A percentile compares a stretch with the other conserved stretches of the same genome.
Conservation (phyloP, 1,284 basidiomycete genomes). For the Heterobasidion annosum region DNA sequence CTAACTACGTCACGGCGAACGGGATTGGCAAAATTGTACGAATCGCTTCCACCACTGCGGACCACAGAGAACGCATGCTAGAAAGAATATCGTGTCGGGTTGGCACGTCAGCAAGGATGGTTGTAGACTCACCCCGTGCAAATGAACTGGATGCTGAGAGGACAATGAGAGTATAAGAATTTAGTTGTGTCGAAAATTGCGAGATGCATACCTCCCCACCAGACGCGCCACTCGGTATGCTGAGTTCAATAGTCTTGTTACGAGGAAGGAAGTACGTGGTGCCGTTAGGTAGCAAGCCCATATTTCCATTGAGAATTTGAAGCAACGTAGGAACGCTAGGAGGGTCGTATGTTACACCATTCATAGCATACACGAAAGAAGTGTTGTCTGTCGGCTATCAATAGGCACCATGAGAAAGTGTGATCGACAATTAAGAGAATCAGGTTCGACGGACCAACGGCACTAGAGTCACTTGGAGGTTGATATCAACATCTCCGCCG, state of each 20-base stretch:
- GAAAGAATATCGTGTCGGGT: not conserved
- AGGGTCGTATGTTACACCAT: conserved; percentile 15
- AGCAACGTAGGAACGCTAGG: conserved; percentile 18
- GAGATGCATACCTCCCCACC: conserved; percentile 15
- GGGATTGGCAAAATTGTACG: conserved; percentile 21
- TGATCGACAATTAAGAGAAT: not conserved
- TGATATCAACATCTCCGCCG: conserved; percentile 10
- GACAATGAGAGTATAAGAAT: not conserved
- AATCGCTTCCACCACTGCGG: conserved; percentile 15
- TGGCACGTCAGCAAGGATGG: no score
- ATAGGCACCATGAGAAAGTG: conserved; percentile 8
- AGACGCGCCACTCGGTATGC: conserved; percentile 18
- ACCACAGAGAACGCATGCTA: conserved; percentile 19
- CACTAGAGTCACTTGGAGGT: conserved; percentile 15
- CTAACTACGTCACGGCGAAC: conserved; percentile 21
- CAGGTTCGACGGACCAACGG: not conserved
- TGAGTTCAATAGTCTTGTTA: conserved; percentile 25
- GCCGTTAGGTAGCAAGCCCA: conserved; percentile 21
- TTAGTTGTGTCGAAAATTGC: not conserved
- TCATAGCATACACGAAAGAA: conserved; percentile 10
- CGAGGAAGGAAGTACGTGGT: conserved; percentile 18
- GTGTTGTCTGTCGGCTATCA: not conserved
- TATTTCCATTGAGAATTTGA: conserved; percentile 16
- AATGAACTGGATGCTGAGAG: conserved; percentile 25
- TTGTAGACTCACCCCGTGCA: conserved; percentile 19